Conservation (phyloP, 129 eudicot genomes). For the Artemisia tridentata region DNA sequence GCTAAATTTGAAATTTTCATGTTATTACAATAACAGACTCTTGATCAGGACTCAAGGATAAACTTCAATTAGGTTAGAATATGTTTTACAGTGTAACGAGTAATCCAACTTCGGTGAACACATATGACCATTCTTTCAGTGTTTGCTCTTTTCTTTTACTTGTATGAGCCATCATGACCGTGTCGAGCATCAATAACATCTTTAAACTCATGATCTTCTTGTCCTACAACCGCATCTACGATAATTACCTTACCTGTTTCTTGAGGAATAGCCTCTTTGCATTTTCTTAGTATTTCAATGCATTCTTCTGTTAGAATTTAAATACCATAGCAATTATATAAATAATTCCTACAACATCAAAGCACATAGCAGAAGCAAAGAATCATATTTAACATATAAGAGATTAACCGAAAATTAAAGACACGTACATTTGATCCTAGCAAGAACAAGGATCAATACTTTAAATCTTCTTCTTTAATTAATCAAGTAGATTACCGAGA, state of each 20-base stretch:
- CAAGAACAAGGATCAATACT: no score
- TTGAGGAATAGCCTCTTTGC: conserved; percentile 44
- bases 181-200: conserved; percentile 54
- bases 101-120: conserved; percentile 37
- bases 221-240: conserved; percentile 36
- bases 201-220: conserved; percentile 31
- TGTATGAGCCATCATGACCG: conserved; percentile 68
- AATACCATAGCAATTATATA: no score
- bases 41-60: conserved; percentile 31
- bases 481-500: no score
- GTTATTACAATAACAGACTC: neutral
- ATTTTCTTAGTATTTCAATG: conserved; percentile 39
- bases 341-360: no score
- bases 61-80: conserved; percentile 47
- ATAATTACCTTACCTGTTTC: conserved; percentile 55
- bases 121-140: no score
- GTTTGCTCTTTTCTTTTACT: conserved; percentile 34
- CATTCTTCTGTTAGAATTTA: no score
- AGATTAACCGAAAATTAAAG: no score
- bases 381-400: no score
- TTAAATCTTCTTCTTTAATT: no score
- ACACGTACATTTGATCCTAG: no score
- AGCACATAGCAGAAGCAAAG: no score
- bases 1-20: no score
- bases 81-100: conserved; percentile 34